Evolutionary conservation across 306 rosid species (phyloP).

Genomic region (Trichosanthes truncata): DNA sequence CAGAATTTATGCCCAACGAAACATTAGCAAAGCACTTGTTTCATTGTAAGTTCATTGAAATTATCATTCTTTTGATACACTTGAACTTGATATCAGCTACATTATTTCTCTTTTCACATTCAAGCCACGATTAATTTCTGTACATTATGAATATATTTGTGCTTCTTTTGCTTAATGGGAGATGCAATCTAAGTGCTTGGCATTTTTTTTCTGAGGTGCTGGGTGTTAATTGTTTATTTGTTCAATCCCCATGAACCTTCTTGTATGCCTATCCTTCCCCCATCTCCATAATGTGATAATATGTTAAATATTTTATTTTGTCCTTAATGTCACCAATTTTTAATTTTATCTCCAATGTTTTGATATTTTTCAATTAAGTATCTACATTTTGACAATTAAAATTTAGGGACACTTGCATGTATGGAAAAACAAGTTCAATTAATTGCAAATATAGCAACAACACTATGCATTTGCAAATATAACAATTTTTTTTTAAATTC

Average conservation of each 20-base stretch:
- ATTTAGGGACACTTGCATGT: background rate
- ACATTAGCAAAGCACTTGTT: slow-evolving; percentile 94
- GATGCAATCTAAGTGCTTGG: background rate
- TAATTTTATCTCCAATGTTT: background rate
- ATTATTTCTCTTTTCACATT: background rate
- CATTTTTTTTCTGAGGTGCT: background rate
- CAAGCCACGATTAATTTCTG: background rate
- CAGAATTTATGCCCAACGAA: slow-evolving; percentile 86
- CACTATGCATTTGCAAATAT: too few relatives aligned
- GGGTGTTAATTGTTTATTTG: background rate
- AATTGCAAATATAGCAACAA: too few relatives aligned
- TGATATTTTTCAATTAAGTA: background rate
- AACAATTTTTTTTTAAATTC: too few relatives aligned
- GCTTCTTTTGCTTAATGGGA: background rate
- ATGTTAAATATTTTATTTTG: background rate
- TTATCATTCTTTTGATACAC: slow-evolving; percentile 12
- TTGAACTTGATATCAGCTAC: background rate
- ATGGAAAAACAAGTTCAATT: too few relatives aligned
- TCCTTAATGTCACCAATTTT: background rate
- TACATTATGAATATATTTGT: background rate
- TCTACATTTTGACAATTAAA: background rate
- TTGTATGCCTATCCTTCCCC: background rate
- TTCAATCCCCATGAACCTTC: background rate
- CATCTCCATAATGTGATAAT: too few relatives aligned
- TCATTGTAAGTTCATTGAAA: slow-evolving; percentile 57